phyloP scores from a whole-genome alignment of 805 yeast genomes.

The Kodamaea hsintzibuensis region DNA sequence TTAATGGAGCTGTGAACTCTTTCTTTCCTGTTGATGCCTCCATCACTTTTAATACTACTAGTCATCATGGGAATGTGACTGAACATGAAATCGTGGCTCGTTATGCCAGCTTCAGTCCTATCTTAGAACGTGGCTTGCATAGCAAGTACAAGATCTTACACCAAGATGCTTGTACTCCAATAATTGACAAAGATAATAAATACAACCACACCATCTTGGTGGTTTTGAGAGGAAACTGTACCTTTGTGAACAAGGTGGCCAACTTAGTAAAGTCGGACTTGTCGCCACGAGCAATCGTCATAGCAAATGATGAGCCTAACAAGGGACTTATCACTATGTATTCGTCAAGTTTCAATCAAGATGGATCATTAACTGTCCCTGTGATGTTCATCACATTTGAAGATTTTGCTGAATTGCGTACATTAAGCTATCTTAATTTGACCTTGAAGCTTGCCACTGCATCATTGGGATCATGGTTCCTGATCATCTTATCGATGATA shows the following conservation, averaged over 20 bases:
- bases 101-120: slow-evolving; percentile 44
- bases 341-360: slow-evolving; percentile 44
- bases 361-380: slow-evolving; percentile 42
- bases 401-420: slow-evolving; percentile 27
- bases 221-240: slow-evolving; percentile 29
- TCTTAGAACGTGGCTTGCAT: slow-evolving; percentile 25
- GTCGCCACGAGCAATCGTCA: slow-evolving; percentile 51
- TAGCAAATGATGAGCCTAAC: slow-evolving; percentile 53
- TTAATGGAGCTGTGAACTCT: slow-evolving; percentile 36
- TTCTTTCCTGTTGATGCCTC: slow-evolving; percentile 44
- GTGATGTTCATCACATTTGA: slow-evolving; percentile 52
- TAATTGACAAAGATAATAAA: slow-evolving; percentile 14
- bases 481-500: slow-evolving; percentile 41
- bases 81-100: slow-evolving; percentile 29
- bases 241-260: slow-evolving; percentile 53
- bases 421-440: slow-evolving; percentile 11
- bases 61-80: slow-evolving; percentile 17
- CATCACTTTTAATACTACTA: slow-evolving; percentile 30
- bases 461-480: slow-evolving; percentile 38
- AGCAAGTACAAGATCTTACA: slow-evolving; percentile 21
- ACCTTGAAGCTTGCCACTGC: slow-evolving; percentile 30
- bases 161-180: slow-evolving; percentile 27
- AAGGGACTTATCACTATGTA: slow-evolving; percentile 57
- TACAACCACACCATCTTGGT: slow-evolving; percentile 28
- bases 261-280: slow-evolving; percentile 36